Evolutionary conservation across 139 green algal genomes (phyloP), one percentile per base, ranked within the genome.

Genomic region (Tetradesmus lagerheimii): DNA sequence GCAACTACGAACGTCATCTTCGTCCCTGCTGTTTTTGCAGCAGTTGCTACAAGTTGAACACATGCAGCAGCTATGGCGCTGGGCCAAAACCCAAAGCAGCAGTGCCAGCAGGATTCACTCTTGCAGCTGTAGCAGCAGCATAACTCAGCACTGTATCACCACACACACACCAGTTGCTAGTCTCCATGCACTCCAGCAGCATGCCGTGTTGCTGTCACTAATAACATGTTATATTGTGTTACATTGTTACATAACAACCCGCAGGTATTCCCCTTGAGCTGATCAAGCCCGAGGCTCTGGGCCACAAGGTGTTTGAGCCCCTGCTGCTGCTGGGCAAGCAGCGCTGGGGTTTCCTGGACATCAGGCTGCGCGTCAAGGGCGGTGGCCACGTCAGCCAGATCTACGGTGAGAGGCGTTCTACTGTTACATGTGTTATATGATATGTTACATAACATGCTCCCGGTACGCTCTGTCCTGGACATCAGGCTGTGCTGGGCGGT

Each of bases 291-390:
- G 98, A 99, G 84, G 97, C 96, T 2, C 90, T 99, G 91, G 93
- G 96, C 31, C 97, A 95, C 93, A 99, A 99, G 96, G 97, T 97
- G 29, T 96, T 98, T 85, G 98, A 99, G 96, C 98, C 98, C 18
- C 90, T 99, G 80, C 91, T 99, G 85, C 94, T 99, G 35, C 94
- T 99, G 53, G 98, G 98, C 86, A 96, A 97, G 93, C 92, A 99
- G 91, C 94, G 96, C 64, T 98, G 99, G 76, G 94, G 94, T 45
- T 96, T 97, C 87, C 94, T 99, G 74, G 98, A 99, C 96, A 99
- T 99, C 93, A 95, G 98, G 80, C 93, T 99, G 66, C 96, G 98
- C 83, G 97, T 99, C 18, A 99, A 98, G 95, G 98, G 98, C 62
- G 98, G 98, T 86, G 98, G 98, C 89, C 98, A 99, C 92, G 97